phyloP scores from a whole-genome alignment of 2,329 filamentous ascomycete genomes.

The Ophiostoma sp. region DNA sequence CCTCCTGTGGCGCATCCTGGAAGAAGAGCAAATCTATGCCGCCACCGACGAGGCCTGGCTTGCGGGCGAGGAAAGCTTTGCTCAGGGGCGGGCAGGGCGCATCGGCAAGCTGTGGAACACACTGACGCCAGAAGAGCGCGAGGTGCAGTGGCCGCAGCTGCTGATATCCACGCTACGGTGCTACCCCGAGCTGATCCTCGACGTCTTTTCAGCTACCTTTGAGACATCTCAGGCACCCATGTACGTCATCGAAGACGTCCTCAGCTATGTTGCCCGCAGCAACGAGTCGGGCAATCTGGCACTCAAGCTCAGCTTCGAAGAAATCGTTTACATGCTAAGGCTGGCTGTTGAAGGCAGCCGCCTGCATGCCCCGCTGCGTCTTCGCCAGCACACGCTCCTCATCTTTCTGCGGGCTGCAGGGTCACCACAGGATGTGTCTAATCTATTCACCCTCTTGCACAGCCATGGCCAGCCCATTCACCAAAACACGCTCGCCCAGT shows the following conservation, averaged over 20 bases:
- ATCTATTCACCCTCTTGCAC: conserved; percentile 37
- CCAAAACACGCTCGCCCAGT: conserved; percentile 43
- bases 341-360: conserved; percentile 21
- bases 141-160: conserved; percentile 33
- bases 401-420: conserved; percentile 22
- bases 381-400: conserved; percentile 38
- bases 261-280: conserved; percentile 31
- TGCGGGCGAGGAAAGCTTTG: not conserved
- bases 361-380: conserved; percentile 29
- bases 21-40: conserved; percentile 25
- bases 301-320: not conserved
- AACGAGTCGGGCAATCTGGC: conserved; percentile 23
- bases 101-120: conserved; percentile 37
- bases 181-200: conserved; percentile 33
- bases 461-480: conserved; percentile 35
- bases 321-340: conserved; percentile 15
- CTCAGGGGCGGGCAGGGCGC: conserved; percentile 25
- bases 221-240: conserved; percentile 34
- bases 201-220: conserved; percentile 38
- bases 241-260: conserved; percentile 38
- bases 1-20: conserved; percentile 18
- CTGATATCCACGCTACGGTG: conserved; percentile 37
- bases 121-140: conserved; percentile 30
- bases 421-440: conserved; percentile 28
- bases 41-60: not conserved